phyloP scores from a whole-genome alignment of 73 alveolate genomes.

The Paramecium tetraurelia region DNA sequence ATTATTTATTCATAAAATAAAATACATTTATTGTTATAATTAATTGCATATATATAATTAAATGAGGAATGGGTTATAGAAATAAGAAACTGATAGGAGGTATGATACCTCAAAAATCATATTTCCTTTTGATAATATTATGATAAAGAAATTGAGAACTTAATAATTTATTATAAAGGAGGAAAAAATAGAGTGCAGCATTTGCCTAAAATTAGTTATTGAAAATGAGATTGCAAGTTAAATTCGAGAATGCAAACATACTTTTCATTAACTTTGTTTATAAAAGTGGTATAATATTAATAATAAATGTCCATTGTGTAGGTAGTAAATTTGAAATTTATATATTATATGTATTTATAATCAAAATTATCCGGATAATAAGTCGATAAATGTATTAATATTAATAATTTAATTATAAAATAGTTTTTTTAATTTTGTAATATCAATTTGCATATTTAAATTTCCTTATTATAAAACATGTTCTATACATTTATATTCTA shows the following conservation, averaged over 20 bases:
- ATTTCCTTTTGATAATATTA: background rate
- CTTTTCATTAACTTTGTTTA: background rate
- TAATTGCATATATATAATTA: background rate
- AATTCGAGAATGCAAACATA: background rate
- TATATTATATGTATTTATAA: background rate
- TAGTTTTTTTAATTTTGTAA: background rate
- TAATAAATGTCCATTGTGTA: background rate
- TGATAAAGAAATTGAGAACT: background rate
- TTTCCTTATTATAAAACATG: conserved; percentile 19
- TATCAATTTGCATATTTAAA: background rate
- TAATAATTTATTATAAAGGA: background rate
- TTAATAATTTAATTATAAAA: background rate
- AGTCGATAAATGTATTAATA: background rate
- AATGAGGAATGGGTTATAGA: conserved; percentile 6
- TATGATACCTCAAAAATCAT: background rate
- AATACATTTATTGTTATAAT: background rate
- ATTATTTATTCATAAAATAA: background rate
- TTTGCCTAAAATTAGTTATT: background rate
- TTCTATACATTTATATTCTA: background rate
- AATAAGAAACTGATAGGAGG: background rate
- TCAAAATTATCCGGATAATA: conserved; percentile 14
- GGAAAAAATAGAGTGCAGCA: background rate
- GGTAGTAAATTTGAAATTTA: background rate
- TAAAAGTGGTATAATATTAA: background rate
- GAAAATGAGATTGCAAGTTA: background rate